A percentile compares a stretch with the other conserved stretches of the same genome.
phyloP scores from a whole-genome alignment of 2,329 filamentous ascomycete species.

The Pyrenochaeta sp. region DNA sequence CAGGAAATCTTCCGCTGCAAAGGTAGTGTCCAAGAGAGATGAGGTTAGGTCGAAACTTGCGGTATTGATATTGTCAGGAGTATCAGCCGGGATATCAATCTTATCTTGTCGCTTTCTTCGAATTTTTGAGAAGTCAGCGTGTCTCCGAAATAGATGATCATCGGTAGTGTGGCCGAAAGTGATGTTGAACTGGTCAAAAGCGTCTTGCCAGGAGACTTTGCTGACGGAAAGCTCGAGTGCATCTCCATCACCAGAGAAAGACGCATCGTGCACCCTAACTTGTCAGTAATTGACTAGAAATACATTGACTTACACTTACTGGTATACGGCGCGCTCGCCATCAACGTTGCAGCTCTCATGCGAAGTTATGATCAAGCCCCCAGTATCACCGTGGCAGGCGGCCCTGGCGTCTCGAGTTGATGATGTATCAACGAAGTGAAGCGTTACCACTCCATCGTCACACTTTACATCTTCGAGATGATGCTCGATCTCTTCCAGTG shows the following conservation, averaged over 20 bases:
- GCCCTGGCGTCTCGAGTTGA: constrained; percentile 35
- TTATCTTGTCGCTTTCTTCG: constrained; percentile 23
- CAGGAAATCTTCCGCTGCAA: constrained; percentile 26
- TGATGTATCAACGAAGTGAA: constrained; percentile 36
- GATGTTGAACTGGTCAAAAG: constrained; percentile 39
- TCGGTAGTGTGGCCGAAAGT: constrained; percentile 43
- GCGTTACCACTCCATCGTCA: constrained; percentile 28
- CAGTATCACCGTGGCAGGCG: constrained; percentile 29
- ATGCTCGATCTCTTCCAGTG: constrained; percentile 48
- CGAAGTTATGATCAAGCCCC: constrained; percentile 47
- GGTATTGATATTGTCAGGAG: constrained; percentile 25
- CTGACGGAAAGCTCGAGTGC: constrained; percentile 33
- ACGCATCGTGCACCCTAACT: constrained; percentile 31
- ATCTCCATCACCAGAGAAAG: constrained; percentile 29
- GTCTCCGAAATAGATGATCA: constrained; percentile 37
- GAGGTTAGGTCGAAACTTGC: constrained; percentile 31
- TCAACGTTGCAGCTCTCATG: constrained; percentile 47
- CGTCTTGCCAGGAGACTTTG: constrained; percentile 35
- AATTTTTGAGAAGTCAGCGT: constrained; percentile 32
- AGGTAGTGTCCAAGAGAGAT: constrained; percentile 32
- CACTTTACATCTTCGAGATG: constrained; percentile 41
- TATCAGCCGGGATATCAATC: constrained; percentile 28
- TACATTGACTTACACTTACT: constrained; percentile 20
- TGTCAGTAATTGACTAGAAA: constrained; percentile 1
- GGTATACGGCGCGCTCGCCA: constrained; percentile 45